Percentiles rank a stretch among this genome's conserved stretches.
Evolutionary conservation across 208 protist species (phyloP).

Genomic region (Crithidia bombi): DNA sequence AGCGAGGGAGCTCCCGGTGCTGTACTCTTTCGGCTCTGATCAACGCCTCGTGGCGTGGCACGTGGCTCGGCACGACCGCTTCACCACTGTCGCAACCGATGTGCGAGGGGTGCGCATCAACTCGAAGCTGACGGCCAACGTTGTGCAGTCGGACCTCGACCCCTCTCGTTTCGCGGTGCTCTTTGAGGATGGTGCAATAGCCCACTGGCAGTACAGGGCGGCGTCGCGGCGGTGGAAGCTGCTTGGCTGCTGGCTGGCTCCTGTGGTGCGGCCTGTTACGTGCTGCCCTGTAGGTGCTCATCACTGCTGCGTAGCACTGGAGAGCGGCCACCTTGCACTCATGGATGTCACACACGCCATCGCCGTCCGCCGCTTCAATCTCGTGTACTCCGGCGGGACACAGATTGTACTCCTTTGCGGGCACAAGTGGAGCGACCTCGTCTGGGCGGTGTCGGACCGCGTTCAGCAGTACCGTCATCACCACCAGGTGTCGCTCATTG

Average conservation of each 20-base stretch:
- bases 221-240: conserved; percentile 59
- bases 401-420: conserved; percentile 69
- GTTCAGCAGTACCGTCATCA: conserved; percentile 52
- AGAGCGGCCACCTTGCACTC: conserved; percentile 72
- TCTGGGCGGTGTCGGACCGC: conserved; percentile 82
- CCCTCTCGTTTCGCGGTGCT: conserved; percentile 69
- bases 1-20: conserved; percentile 42
- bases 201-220: conserved; percentile 64
- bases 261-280: conserved; percentile 46
- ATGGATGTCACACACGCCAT: conserved; percentile 62
- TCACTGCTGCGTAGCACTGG: conserved; percentile 68
- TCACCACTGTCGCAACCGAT: conserved; percentile 60
- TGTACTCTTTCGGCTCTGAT: conserved; percentile 82
- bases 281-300: conserved; percentile 47
- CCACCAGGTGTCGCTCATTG: conserved; percentile 82
- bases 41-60: conserved; percentile 83
- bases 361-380: conserved; percentile 63
- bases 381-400: conserved; percentile 79
- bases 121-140: conserved; percentile 60
- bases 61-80: conserved; percentile 44
- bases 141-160: conserved; percentile 61
- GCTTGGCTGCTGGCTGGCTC: conserved; percentile 49
- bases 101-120: conserved; percentile 72
- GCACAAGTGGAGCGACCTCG: conserved; percentile 61
- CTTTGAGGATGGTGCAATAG: conserved; percentile 78